Base-by-base conservation (phyloP, 257 asterid genomes). In the Pogostemon cablin region DNA sequence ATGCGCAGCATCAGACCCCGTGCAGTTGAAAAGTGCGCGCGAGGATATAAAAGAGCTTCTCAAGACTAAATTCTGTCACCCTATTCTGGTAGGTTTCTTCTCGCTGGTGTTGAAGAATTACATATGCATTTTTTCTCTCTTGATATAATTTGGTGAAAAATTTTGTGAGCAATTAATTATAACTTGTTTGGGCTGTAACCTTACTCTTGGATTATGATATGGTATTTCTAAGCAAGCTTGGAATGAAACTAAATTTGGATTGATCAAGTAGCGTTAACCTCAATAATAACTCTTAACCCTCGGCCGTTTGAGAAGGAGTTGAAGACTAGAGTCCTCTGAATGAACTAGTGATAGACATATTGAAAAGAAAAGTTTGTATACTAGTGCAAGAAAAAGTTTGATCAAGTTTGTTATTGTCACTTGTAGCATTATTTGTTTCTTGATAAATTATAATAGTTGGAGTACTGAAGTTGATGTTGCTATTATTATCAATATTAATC, bases 11-110 rank as follows among this genome's bases (percentile, higher is more conserved):
- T 89, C 99, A 55, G 81, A 80, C 74, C 85, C 91, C 35, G 90
- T 81, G 75, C 96, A 93, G 84, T 73, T 93, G 85, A 89, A 87
- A 81, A 81, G 87, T 77, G 99, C 99, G 37, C 85, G 95, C 67
- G 93, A 93, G 79, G 99, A 93, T 69, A 85, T 93, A 3, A 87
- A 85, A 62, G 87, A 85, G 78, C 87, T 93, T 11, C 91, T 93
- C 66, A 81, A 77, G 75, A 72, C 87, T 40, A 83, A 67, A 44
- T 93, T 79, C 80, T 87, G 89, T 75, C 98, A 93, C 62, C 98
- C 99, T 39, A 87, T 93, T 77, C 46, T 95, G 87, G 99, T 93
- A 78, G 59, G 15, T 50, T 12, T 34, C 58, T 60, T 57, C 44
- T n/a, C 53, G 4, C 17, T 15, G 17, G 44, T 48, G 11, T 48